Evolutionary conservation across 306 rosid species (phyloP).

Genomic region (Quercus berberidifolia): DNA sequence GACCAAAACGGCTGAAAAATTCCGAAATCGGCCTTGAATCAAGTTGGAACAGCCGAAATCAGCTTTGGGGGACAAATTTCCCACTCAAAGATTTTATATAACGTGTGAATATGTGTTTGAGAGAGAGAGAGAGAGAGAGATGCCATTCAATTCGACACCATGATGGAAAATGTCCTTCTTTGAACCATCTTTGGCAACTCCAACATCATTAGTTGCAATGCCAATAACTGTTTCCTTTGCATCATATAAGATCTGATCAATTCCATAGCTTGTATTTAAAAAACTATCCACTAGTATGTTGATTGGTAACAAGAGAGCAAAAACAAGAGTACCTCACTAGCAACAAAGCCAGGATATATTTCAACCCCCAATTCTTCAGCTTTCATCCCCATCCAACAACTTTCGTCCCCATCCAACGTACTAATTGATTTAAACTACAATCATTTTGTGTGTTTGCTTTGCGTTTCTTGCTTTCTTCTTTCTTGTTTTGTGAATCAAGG

Average conservation of each 20-base stretch:
- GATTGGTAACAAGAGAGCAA: constrained; percentile 17
- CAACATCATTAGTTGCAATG: constrained; percentile 92
- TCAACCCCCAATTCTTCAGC: constrained; percentile 97
- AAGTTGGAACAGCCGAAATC: too few species aligned
- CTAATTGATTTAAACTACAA: constrained; percentile 86
- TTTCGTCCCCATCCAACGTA: constrained; percentile 98
- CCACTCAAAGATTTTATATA: too few species aligned
- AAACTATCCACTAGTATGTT: constrained; percentile 10
- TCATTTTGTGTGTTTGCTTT: too few species aligned
- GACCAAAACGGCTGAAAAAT: too few species aligned
- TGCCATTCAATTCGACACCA: constrained; percentile 84
- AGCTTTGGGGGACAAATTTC: too few species aligned
- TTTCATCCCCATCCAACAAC: too few species aligned
- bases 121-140: constrained; percentile 25
- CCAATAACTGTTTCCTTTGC: constrained; percentile 62
- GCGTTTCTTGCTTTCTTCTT: too few species aligned
- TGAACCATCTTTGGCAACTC: constrained; percentile 84
- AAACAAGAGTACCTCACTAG: constrained; percentile 69
- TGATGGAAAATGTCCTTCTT: constrained; percentile 82
- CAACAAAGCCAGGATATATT: constrained; percentile 96
- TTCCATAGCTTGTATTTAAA: constrained; percentile 1
- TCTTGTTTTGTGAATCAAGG: too few species aligned
- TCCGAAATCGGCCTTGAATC: too few species aligned
- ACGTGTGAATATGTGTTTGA: too few species aligned
- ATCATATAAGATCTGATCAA: constrained; percentile 72